Conservation (phyloP, 2,329 filamentous ascomycete genomes). For the Xylaria sp. region DNA sequence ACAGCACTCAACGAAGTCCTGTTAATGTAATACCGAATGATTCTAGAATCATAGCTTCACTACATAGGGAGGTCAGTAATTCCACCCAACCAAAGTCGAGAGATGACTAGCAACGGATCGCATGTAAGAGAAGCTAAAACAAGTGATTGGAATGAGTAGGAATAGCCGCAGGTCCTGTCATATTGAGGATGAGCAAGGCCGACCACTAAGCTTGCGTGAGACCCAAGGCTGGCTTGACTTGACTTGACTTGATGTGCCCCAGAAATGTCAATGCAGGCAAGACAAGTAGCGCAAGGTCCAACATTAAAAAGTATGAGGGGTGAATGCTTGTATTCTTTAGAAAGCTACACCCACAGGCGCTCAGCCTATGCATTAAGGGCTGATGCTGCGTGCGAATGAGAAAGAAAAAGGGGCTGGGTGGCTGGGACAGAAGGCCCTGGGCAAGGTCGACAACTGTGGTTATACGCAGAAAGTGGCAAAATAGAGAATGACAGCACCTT, state of each 20-base stretch:
- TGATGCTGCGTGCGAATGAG: background rate
- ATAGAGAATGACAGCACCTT: conserved; percentile 14
- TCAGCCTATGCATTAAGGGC: background rate
- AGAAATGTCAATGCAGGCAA: background rate
- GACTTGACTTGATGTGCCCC: background rate
- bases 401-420: background rate
- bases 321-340: background rate
- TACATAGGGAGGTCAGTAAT: conserved; percentile 19
- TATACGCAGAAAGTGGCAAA: background rate
- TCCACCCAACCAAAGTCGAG: background rate
- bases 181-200: background rate
- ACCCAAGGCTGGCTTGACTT: background rate
- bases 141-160: background rate
- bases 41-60: conserved; percentile 17
- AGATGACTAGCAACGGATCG: background rate
- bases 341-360: background rate
- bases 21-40: background rate
- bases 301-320: background rate
- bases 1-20: background rate
- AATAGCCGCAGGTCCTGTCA: background rate
- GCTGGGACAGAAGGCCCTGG: background rate
- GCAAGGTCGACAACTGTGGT: background rate
- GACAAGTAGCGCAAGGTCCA: background rate
- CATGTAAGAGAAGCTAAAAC: background rate
- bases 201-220: no score